Evolutionary conservation across 441 rosid species (phyloP), one percentile per base, ranked within the genome.

Genomic region (Adansonia madagascariensis): DNA sequence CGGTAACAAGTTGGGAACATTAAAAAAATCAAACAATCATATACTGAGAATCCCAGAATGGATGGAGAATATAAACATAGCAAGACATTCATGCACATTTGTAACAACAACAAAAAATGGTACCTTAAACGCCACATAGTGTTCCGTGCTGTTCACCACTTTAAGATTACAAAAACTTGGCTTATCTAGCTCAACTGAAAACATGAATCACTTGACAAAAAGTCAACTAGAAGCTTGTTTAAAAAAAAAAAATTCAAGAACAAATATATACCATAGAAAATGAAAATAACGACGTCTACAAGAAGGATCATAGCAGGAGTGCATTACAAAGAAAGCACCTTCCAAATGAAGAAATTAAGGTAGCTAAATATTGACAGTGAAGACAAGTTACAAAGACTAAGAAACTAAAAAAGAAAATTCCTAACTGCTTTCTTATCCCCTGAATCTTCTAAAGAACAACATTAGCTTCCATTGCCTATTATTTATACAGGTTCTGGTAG

Each of bases 71-170:
- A 72, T 1, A 8, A 35, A 60, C 18, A 64, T 35, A 55, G 69
- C 70, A 76, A 35, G 41, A 68, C 56, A 57, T 41, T 65, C 14
- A 17, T 15, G 57, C 6, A 67, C 52, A 43, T 22, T 39, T 56
- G 35, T 35, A 69, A 49, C 41, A 47, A 52, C 11, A 75, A 50
- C 31, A 24, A 18, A 55, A 64, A 64, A 63, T 8, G 17, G 43
- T 83, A 95, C 99, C 97, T 95, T 95, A 82, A 93, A 95, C 80
- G 97, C 99, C 80, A 92, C 93, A 82, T 91, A 91, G 73, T 89
- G 80, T 74, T 93, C 98, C 8, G 97, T 93, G 83, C 90, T 93
- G 91, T 95, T 95, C 41, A 82, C 85, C 63, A 93, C 86, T 85
- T 92, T 92, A 79, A 95, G 98, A 85, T 93, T 95, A 75, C 98